These are phyloP conservation scores for Atalantia buxifolia DNA, from an alignment of 345 rosid species.

Conservation along the genomic window DNA sequence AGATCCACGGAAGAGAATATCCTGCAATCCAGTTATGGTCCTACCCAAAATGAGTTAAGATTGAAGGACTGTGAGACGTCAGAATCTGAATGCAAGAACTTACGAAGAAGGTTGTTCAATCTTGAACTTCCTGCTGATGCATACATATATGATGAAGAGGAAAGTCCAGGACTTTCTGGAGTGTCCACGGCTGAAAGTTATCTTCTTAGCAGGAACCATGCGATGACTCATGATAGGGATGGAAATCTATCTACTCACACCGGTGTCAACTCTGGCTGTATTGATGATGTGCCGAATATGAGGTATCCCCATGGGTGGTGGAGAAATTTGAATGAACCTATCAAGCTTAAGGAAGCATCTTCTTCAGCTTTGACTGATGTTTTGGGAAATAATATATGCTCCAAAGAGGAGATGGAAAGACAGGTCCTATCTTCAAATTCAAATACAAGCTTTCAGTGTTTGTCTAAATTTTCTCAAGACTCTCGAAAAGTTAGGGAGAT, in stretches of 20 bases:
- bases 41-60: slow-evolving; percentile 29
- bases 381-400: slow-evolving; percentile 16
- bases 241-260: slow-evolving; percentile 7
- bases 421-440: slow-evolving; percentile 20
- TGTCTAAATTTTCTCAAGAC: slow-evolving; percentile 27
- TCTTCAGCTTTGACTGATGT: slow-evolving; percentile 23
- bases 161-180: slow-evolving; percentile 21
- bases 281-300: slow-evolving; percentile 25
- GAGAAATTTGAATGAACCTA: slow-evolving; percentile 54
- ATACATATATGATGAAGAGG: slow-evolving; percentile 43
- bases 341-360: slow-evolving; percentile 35
- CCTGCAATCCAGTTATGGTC: slow-evolving; percentile 30
- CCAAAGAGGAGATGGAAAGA: slow-evolving; percentile 22
- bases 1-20: slow-evolving; percentile 30
- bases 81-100: slow-evolving; percentile 36
- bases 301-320: slow-evolving; percentile 31
- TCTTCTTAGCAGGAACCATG: slow-evolving; percentile 16
- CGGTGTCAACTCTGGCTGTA: slow-evolving; percentile 18
- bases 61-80: slow-evolving; percentile 25
- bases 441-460: slow-evolving; percentile 13
- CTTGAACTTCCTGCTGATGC: slow-evolving; percentile 60
- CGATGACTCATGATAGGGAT: slow-evolving; percentile 14
- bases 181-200: slow-evolving; percentile 17
- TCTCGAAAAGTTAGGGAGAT: slow-evolving; percentile 27
- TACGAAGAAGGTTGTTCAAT: slow-evolving; percentile 50